Evolutionary conservation across 2,329 filamentous ascomycete genomes (phyloP).

Genomic region (Pleomassaria siparia): DNA sequence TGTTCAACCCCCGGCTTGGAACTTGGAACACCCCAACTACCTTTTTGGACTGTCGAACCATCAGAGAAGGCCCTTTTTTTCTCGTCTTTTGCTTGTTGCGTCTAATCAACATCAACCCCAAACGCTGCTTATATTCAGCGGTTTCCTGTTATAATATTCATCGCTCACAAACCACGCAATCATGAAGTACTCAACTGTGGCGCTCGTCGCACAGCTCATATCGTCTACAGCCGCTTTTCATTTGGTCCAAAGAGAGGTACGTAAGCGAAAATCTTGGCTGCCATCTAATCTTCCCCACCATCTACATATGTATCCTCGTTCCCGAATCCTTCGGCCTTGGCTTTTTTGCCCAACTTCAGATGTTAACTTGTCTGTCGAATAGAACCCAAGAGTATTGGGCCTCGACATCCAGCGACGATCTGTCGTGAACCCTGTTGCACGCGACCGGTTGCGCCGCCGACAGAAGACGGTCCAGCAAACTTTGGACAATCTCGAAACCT

Average conservation of each 20-base stretch:
- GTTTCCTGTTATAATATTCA: conserved; percentile 3
- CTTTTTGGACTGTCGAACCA: background rate
- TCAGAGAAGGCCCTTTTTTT: no score
- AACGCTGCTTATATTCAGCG: conserved; percentile 12
- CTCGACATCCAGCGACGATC: conserved; percentile 55
- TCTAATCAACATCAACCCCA: conserved; percentile 10
- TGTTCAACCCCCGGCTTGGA: background rate
- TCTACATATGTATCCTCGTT: background rate
- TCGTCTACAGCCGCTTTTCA: conserved; percentile 30
- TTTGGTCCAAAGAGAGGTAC: conserved; percentile 38
- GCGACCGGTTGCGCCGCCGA: conserved; percentile 49
- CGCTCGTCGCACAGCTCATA: conserved; percentile 30
- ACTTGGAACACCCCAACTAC: background rate
- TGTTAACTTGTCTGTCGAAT: background rate
- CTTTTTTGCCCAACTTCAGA: conserved; percentile 13
- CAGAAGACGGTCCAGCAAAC: conserved; percentile 47
- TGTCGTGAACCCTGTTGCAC: conserved; percentile 48
- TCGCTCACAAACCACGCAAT: conserved; percentile 3
- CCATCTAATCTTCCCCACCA: background rate
- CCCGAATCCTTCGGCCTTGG: background rate
- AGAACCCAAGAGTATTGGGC: conserved; percentile 50
- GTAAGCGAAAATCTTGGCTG: conserved; percentile 31
- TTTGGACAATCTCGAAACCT: conserved; percentile 60
- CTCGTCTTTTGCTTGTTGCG: conserved; percentile 5
- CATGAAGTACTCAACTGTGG: conserved; percentile 36